Evolutionary conservation across 1,284 basidiomycete genomes (phyloP).

Genomic region (Malassezia furfur): DNA sequence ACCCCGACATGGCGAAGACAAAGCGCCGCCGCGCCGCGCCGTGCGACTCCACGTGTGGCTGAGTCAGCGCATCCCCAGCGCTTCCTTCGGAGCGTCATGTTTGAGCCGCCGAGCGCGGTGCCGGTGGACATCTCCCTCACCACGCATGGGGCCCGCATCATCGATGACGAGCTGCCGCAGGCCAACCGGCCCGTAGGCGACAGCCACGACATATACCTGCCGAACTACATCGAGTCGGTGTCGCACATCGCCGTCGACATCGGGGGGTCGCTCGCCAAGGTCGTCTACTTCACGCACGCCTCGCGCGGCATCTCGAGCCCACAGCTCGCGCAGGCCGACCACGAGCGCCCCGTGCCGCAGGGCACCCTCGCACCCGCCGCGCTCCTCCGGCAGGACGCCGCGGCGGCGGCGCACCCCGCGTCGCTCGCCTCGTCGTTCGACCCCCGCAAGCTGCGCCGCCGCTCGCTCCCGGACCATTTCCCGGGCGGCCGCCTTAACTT

Average conservation of each 20-base stretch:
- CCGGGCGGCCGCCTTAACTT: constrained; percentile 94
- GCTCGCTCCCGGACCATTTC: constrained; percentile 36
- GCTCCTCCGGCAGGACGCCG: constrained; percentile 1
- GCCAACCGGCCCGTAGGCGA: constrained; percentile 12
- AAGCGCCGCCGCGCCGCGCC: not conserved
- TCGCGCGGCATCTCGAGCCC: not conserved
- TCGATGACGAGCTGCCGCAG: not conserved
- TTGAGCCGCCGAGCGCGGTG: constrained; percentile 10
- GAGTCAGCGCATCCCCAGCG: not conserved
- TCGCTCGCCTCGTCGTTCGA: constrained; percentile 14
- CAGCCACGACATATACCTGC: constrained; percentile 44
- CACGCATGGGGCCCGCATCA: constrained; percentile 18
- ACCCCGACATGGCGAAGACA: constrained; percentile 33
- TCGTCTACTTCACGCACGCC: constrained; percentile 78
- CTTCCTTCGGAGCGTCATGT: not conserved
- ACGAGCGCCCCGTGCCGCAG: not conserved
- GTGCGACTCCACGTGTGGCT: constrained; percentile 7
- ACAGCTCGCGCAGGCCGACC: not conserved
- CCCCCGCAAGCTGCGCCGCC: constrained; percentile 14
- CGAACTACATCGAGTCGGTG: constrained; percentile 45
- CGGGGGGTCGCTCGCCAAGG: constrained; percentile 92
- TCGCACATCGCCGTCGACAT: constrained; percentile 51
- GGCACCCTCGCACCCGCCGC: not conserved
- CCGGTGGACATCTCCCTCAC: constrained; percentile 14
- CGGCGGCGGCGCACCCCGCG: not conserved